These are phyloP conservation scores for Leucoagaricus sp. DNA, from an alignment of 1,284 basidiomycete genomes.

Conservation along the genomic window DNA sequence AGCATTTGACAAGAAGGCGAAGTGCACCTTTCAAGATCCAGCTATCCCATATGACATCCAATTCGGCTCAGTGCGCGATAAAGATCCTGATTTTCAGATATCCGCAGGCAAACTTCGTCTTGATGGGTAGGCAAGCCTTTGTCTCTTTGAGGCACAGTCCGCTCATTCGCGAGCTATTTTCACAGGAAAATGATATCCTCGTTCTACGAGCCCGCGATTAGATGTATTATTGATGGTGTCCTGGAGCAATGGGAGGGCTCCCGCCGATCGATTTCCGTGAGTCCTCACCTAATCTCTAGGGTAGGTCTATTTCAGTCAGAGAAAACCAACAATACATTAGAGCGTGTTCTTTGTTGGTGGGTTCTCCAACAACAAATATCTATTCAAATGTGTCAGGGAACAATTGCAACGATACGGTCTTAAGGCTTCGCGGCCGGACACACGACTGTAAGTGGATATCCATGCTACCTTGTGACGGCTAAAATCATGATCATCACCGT, in stretches of 20 bases:
- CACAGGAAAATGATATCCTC: constrained; percentile 36
- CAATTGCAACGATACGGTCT: constrained; percentile 30
- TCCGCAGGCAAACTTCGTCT: constrained; percentile 35
- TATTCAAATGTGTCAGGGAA: constrained; percentile 38
- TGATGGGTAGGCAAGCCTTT: constrained; percentile 34
- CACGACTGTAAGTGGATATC: constrained; percentile 38
- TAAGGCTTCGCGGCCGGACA: constrained; percentile 43
- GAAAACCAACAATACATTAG: too few relatives aligned
- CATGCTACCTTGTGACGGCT: background rate
- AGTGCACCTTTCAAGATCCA: constrained; percentile 42
- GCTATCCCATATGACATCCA: constrained; percentile 44
- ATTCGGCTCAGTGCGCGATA: constrained; percentile 47
- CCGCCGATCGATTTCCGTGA: constrained; percentile 21
- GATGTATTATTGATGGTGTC: constrained; percentile 34
- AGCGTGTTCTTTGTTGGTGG: constrained; percentile 37
- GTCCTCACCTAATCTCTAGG: background rate
- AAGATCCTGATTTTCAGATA: constrained; percentile 36
- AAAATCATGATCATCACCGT: background rate
- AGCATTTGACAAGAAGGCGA: constrained; percentile 52
- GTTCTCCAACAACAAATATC: constrained; percentile 49
- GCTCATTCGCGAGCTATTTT: background rate
- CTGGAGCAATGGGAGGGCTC: constrained; percentile 29
- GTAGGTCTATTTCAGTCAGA: too few relatives aligned
- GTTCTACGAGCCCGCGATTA: constrained; percentile 42
- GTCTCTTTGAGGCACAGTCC: background rate